Evolutionary conservation across 1,284 basidiomycete species (phyloP).

Genomic region (Ustilago vetiveriae): DNA sequence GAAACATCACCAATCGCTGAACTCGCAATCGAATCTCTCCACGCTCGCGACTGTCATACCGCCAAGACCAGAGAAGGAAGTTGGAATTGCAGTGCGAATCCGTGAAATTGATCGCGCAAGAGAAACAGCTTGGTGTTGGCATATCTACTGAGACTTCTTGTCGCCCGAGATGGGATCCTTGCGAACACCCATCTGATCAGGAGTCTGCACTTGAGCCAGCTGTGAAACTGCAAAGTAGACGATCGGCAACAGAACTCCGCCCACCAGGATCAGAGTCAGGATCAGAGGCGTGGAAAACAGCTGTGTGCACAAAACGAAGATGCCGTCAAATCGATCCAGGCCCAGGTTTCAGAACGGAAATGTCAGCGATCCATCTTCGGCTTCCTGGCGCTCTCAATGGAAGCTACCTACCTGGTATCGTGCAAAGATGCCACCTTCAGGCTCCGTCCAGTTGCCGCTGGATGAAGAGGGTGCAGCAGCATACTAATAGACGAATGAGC

Average conservation of each 20-base stretch:
- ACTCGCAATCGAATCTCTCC: too few relatives aligned
- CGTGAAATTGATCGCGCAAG: background rate
- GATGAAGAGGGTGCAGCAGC: slow-evolving; percentile 10
- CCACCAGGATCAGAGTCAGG: slow-evolving; percentile 35
- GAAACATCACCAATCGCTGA: too few relatives aligned
- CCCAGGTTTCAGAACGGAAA: background rate
- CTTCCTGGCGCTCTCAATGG: background rate
- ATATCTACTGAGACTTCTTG: slow-evolving; percentile 47
- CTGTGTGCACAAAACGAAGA: slow-evolving; percentile 5
- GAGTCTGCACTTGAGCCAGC: slow-evolving; percentile 44
- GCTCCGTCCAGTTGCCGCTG: slow-evolving; percentile 43
- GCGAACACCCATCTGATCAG: slow-evolving; percentile 50
- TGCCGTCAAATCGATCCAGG: background rate
- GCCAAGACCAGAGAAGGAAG: too few relatives aligned
- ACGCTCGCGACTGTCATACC: too few relatives aligned
- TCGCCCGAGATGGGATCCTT: slow-evolving; percentile 48
- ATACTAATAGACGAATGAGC: background rate
- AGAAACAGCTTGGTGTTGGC: background rate
- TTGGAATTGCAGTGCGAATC: background rate
- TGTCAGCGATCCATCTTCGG: too few relatives aligned
- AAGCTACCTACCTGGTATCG: slow-evolving; percentile 36
- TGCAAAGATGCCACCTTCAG: slow-evolving; percentile 42
- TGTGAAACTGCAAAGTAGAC: slow-evolving; percentile 46
- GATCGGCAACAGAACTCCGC: slow-evolving; percentile 38
- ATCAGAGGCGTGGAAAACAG: slow-evolving; percentile 48